phyloP scores from a whole-genome alignment of 148 eudicot genomes.

The Suaeda aralocaspica region DNA sequence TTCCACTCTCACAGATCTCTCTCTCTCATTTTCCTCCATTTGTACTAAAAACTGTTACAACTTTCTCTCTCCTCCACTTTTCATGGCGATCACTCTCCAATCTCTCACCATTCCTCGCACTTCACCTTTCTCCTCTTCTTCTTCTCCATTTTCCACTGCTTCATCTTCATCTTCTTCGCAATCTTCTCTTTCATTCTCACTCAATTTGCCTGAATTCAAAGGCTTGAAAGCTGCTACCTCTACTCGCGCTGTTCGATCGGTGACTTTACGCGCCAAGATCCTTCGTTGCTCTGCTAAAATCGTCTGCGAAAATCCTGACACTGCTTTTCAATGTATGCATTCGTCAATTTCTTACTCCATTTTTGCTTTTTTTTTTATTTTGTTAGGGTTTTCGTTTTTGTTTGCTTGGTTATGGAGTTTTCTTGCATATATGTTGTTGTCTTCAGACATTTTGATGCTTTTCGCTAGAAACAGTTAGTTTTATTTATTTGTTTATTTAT shows the following conservation, averaged over 20 bases:
- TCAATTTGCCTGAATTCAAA: slow-evolving; percentile 37
- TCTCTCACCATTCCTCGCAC: slow-evolving; percentile 54
- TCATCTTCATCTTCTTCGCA: slow-evolving; percentile 23
- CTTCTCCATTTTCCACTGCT: slow-evolving; percentile 36
- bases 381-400: background rate
- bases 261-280: slow-evolving; percentile 18
- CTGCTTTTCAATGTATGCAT: slow-evolving; percentile 58
- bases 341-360: background rate
- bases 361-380: background rate
- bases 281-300: slow-evolving; percentile 41
- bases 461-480: background rate
- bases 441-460: no score
- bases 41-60: background rate
- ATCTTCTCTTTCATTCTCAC: slow-evolving; percentile 24
- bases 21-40: background rate
- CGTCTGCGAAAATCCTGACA: slow-evolving; percentile 66
- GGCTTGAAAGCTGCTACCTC: slow-evolving; percentile 39
- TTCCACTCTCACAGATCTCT: background rate
- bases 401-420: background rate
- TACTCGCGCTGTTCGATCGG: slow-evolving; percentile 30
- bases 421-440: no score
- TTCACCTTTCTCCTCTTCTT: slow-evolving; percentile 20
- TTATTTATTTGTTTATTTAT: background rate
- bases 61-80: slow-evolving; percentile 14
- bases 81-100: slow-evolving; percentile 60